Base-by-base conservation (phyloP, 1,284 basidiomycete species). In the Irpex sp. region DNA sequence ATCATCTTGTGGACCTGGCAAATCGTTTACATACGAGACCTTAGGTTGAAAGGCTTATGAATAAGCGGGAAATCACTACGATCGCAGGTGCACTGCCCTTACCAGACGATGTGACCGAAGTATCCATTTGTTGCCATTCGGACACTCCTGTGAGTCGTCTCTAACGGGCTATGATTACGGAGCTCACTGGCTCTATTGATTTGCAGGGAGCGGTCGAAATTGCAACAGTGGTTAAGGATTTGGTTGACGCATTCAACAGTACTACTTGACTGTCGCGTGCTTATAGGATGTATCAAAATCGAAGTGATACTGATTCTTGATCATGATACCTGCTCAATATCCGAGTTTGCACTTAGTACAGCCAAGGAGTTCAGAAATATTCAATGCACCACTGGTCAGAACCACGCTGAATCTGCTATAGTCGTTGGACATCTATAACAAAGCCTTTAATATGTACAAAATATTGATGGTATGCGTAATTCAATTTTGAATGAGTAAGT, bases 111-210 rank as follows among this genome's bases (percentile, higher is more conserved):
- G 70, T 86, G 9, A 61, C 67, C 0, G 81, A 85, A 59, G 80
- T 88, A 0, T 82, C 84, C 2, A 87, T 88, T 35, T 88, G 87
- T 60, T 84, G 84, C 61, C 87, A 88, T 67, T 87, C 85, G 0
- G 87, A 88, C 63, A 87, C 86, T 0, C 86, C 86, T 3, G 86
- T 86, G 59, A 65, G 83, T 71, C 19, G 4, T 36, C 61, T n/a
- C n/a, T n/a, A n/a, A n/a, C n/a, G n/a, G n/a, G n/a, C n/a, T n/a
- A n/a, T n/a, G n/a, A n/a, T n/a, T n/a, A n/a, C n/a, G n/a, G n/a
- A n/a, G 11, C 5, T 56, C 56, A 26, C 17, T 53, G 21, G 21
- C n/a, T n/a, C 15, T 36, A 7, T 33, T 35, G 8, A 39, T 39
- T 39, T 39, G 6, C n/a, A 87, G 84, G 83, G 79, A 21, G 82